phyloP scores from a whole-genome alignment of 2,329 filamentous ascomycete genomes.

The Epichloe typhina region DNA sequence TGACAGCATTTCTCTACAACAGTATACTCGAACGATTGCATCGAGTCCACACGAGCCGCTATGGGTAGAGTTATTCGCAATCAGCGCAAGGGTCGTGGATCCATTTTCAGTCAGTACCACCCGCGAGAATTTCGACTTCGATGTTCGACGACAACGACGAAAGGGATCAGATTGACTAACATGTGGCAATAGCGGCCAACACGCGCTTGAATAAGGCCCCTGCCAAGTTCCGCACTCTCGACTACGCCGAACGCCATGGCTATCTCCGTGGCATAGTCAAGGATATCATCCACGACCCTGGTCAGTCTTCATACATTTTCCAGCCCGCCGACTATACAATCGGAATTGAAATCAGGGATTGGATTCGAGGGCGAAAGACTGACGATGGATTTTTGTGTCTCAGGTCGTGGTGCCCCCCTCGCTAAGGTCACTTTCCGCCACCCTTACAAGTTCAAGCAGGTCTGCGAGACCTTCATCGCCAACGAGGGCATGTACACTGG shows the following conservation, averaged over 20 bases:
- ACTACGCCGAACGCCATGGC: conserved; percentile 93
- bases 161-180: conserved; percentile 17
- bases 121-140: conserved; percentile 10
- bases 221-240: conserved; percentile 89
- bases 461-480: conserved; percentile 99
- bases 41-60: conserved; percentile 23
- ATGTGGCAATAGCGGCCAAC: conserved; percentile 47
- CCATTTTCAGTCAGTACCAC: conserved; percentile 40
- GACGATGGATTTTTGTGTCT: conserved; percentile 12
- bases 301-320: conserved; percentile 26
- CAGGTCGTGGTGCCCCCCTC: conserved; percentile 85
- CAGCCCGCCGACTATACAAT: neutral
- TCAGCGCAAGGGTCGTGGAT: conserved; percentile 48
- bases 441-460: conserved; percentile 95
- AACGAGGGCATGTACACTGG: conserved; percentile 99
- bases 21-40: conserved; percentile 21
- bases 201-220: conserved; percentile 79
- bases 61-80: conserved; percentile 53
- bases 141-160: conserved; percentile 12
- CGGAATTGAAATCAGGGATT: neutral
- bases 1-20: conserved; percentile 6
- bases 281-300: conserved; percentile 98
- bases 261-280: conserved; percentile 96
- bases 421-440: conserved; percentile 95
- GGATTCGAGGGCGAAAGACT: conserved; percentile 7